Evolutionary conservation across 768 basidiomycete genomes (phyloP), one percentile per base, ranked within the genome.

Genomic region (Lentinula aciculospora): DNA sequence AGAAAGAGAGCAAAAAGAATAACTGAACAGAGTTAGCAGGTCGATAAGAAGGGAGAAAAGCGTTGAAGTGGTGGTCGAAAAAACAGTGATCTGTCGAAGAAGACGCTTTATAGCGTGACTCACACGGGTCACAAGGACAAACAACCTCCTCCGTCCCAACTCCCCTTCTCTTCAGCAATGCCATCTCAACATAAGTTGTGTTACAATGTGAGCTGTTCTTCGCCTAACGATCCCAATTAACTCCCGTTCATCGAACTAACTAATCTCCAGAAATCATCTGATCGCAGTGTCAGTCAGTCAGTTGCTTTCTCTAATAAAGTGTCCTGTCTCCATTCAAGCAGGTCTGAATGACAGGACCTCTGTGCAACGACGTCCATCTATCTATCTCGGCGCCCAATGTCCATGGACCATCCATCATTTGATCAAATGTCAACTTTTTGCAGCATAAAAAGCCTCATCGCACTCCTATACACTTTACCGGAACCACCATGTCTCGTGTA

Each of bases 1-100:
- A 57, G 46, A 48, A 45, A 34, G 56, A 57, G 56, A 57, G 56
- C 42, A 45, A 48, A 57, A 4, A 46, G 46, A 44, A 56, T 15
- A 57, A 47, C 45, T 29, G 44, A 31, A 57, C 9, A 57, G 45
- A 36, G 56, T 25, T 34, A 57, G 56, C 29, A 57, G 32, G 32
- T 31, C 31, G 45, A 48, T 23, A 31, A 34, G 25, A n/a, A 9
- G 19, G 49, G 31, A 17, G 25, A 23, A 37, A 36, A 39, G 45
- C 45, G 46, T 47, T 19, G 44, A 46, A 31, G 31, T 29, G 29
- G 32, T 34, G 32, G 32, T 34, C n/a, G n/a, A n/a, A n/a, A n/a
- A n/a, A n/a, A n/a, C n/a, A n/a, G n/a, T n/a, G n/a, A 34, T 34
- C 9, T 1, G 32, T 34, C 32, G 32, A 34, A 34, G 32, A 32